Evolutionary conservation across 2,329 filamentous ascomycete genomes (phyloP).

Genomic region (Stylonectria norvegica): DNA sequence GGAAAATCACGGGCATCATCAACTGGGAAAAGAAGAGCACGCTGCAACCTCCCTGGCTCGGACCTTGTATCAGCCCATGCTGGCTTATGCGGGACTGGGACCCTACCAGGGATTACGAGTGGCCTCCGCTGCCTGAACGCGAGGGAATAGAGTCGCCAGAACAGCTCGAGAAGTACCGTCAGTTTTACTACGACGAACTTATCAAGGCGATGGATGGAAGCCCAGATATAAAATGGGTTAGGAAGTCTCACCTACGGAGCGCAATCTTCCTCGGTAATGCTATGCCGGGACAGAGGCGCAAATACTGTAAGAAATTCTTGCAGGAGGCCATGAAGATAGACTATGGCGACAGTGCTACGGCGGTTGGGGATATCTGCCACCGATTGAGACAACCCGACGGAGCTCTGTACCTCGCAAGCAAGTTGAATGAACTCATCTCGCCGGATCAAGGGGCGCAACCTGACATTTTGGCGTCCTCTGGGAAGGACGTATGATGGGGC

Average conservation of each 20-base stretch:
- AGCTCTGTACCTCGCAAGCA: too few relatives aligned
- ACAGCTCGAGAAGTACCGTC: background rate
- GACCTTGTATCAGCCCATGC: background rate
- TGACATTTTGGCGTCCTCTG: too few relatives aligned
- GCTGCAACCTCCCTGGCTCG: background rate
- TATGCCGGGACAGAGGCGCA: background rate
- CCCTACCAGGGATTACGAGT: too few relatives aligned
- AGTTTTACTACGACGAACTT: background rate
- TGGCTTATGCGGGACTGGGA: slow-evolving; percentile 1
- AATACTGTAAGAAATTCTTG: background rate
- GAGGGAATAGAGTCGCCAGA: background rate
- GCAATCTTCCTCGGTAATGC: background rate
- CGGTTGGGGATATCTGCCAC: too few relatives aligned
- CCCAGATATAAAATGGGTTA: background rate
- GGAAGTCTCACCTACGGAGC: background rate
- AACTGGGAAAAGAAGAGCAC: slow-evolving; percentile 1
- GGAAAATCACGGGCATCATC: slow-evolving; percentile 1
- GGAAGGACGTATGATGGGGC: too few relatives aligned
- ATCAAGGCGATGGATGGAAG: background rate
- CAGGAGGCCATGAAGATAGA: background rate
- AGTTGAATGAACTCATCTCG: too few relatives aligned
- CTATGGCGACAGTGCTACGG: slow-evolving; percentile 2
- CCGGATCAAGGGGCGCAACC: too few relatives aligned
- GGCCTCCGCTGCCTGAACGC: background rate
- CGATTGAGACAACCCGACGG: too few relatives aligned